Evolutionary conservation across 768 basidiomycete genomes (phyloP), one percentile per base, ranked within the genome.

Genomic region (Mycena maculata): DNA sequence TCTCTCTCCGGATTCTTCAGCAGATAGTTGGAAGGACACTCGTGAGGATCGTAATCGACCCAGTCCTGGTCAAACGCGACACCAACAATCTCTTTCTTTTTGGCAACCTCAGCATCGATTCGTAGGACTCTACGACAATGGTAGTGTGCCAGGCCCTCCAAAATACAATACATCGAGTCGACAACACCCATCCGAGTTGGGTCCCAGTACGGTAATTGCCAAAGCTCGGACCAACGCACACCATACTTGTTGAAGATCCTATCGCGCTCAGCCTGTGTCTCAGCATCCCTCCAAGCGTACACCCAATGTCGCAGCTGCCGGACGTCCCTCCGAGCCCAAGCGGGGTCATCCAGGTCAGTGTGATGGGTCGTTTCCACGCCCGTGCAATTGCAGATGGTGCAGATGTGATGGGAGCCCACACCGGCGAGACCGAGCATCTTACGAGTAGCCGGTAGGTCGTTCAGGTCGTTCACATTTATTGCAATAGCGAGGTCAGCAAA

Each of bases 111-210:
- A 7, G 56, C 27, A 39, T 67, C 58, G 28, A 72, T 67, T n/a
- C 54, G 48, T 38, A 66, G 70, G 30, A 72, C 65, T 15, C 59
- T 11, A 20, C 49, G 59, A 22, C 52, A 69, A 38, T 73, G 73
- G 23, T 63, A 47, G 11, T 68, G 45, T 16, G 72, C 25, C 2
- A 67, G 45, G 49, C 75, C 72, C 22, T 74, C 65, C 0, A 72
- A 63, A 22, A 77, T 55, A 44, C 65, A 71, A 57, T 80, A 77
- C 77, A 80, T 79, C 4, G 74, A 61, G 50, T 79, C 75, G 27
- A 78, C 63, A 27, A 76, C 65, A 8, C 64, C 65, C 63, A 71
- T 71, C 10, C 62, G 58, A 1, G 70, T 55, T 1, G 77, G 72
- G 41, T 75, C 62, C 57, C 71, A 80, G 57, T 79, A 77, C 4